Evolutionary conservation across 2,329 filamentous ascomycete genomes (phyloP), one percentile per base, ranked within the genome.

Genomic region (Leptographium flavum): DNA sequence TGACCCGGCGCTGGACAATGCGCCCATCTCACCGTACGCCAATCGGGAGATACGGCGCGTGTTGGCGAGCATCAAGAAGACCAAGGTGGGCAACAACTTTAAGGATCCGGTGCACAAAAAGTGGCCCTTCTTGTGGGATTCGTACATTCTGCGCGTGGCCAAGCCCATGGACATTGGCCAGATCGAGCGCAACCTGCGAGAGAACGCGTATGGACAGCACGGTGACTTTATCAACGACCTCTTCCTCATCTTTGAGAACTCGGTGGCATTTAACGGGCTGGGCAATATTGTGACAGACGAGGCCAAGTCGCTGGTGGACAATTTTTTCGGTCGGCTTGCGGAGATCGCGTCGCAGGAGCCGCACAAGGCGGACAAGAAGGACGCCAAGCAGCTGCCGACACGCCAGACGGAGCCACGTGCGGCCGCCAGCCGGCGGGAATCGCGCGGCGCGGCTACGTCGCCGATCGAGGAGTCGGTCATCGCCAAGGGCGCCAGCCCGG

Each of bases 91-190:
- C 2, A 64, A 66, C 7, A 74, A 81, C 45, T 96, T 94, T 66
- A 73, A 77, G 51, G 73, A 79, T 36, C 81, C 92, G 0, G 92
- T 96, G 8, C 74, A 85, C 58, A 75, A 73, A 33, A 66, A 90
- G 22, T 85, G 83, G 62, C 73, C 94, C 35, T 70, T 67, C 25
- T 77, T 96, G 35, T 87, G 85, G 45, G 79, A 77, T 2, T 83
- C 87, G 50, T 84, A 83, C 51, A 67, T 74, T 2, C 69, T 81
- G 31, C 79, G 67, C 50, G 65, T 96, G 53, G 74, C 79, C 32
- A 73, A 81, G 27, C 88, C 88, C 0, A 88, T 94, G 70, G 90
- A 96, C 60, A 72, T 98, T 32, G 71, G 73, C 33, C 81, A 81
- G 10, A 84, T 98, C 56, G 90, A 96, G 57, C 70, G 73, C 43